These are phyloP conservation scores for Acacia acuminata DNA, from an alignment of 306 rosid genomes.

Conservation along the genomic window DNA sequence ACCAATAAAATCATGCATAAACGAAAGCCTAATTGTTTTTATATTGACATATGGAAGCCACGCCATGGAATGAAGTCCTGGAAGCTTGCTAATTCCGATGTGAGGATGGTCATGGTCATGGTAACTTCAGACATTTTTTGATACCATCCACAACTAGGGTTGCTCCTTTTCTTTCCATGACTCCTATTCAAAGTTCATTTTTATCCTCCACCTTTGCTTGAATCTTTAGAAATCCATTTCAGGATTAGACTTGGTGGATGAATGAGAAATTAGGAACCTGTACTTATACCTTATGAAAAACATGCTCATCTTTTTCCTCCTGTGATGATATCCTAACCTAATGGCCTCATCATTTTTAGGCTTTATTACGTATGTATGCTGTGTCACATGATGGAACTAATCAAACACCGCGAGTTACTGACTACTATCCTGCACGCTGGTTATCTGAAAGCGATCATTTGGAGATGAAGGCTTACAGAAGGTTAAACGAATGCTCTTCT, in stretches of 20 bases:
- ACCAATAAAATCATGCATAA: slow-evolving; percentile 36
- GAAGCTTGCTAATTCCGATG: slow-evolving; percentile 41
- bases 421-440: neutral
- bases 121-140: slow-evolving; percentile 36
- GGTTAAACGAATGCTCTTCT: neutral
- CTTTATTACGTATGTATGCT: neutral
- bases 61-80: slow-evolving; percentile 33
- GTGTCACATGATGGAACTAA: neutral
- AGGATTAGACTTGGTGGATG: slow-evolving; percentile 32
- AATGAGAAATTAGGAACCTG: slow-evolving; percentile 50
- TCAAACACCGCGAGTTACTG: neutral
- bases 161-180: slow-evolving; percentile 17
- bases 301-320: slow-evolving; percentile 7
- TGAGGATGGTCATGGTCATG: slow-evolving; percentile 39
- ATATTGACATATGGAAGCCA: slow-evolving; percentile 25
- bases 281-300: slow-evolving; percentile 40
- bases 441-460: neutral
- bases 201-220: slow-evolving; percentile 32
- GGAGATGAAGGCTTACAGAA: neutral
- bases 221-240: slow-evolving; percentile 43
- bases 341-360: neutral
- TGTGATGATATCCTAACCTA: neutral
- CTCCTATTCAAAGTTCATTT: slow-evolving; percentile 25
- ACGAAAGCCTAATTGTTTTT: slow-evolving; percentile 30
- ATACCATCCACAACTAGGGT: slow-evolving; percentile 31